phyloP scores from a whole-genome alignment of 306 rosid genomes.

The Fagus crenata region DNA sequence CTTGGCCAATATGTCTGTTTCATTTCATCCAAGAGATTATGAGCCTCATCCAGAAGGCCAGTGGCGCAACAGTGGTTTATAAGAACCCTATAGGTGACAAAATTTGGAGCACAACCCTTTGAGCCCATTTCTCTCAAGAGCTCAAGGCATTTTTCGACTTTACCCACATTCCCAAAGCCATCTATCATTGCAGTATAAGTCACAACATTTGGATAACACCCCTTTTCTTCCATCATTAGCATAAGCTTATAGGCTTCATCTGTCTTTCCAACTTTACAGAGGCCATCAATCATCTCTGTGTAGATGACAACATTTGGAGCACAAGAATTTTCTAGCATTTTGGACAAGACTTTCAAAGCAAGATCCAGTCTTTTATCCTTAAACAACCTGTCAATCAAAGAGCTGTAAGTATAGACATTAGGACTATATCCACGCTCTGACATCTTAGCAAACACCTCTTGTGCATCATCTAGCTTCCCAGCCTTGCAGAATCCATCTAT shows the following conservation, averaged over 20 bases:
- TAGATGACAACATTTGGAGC: slow-evolving; percentile 83
- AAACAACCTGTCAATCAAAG: slow-evolving; percentile 72
- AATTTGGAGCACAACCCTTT: slow-evolving; percentile 87
- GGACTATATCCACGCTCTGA: slow-evolving; percentile 69
- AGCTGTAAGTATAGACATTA: slow-evolving; percentile 73
- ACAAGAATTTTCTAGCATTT: slow-evolving; percentile 76
- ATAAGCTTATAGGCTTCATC: slow-evolving; percentile 80
- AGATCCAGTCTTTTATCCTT: slow-evolving; percentile 77
- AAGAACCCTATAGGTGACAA: slow-evolving; percentile 75
- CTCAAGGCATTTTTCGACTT: slow-evolving; percentile 65
- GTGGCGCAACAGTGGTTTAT: slow-evolving; percentile 71
- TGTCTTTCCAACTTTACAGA: slow-evolving; percentile 71
- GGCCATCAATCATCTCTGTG: slow-evolving; percentile 88
- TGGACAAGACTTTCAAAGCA: slow-evolving; percentile 72
- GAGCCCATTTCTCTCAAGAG: slow-evolving; percentile 72
- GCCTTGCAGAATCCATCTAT: slow-evolving; percentile 84
- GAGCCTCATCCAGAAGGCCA: slow-evolving; percentile 76
- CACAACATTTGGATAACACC: slow-evolving; percentile 77
- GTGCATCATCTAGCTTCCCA: slow-evolving; percentile 78
- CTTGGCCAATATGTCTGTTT: slow-evolving; percentile 84
- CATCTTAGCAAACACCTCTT: slow-evolving; percentile 74
- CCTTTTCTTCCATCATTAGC: slow-evolving; percentile 85
- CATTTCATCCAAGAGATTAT: slow-evolving; percentile 77
- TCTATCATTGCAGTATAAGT: slow-evolving; percentile 90
- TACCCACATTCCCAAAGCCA: slow-evolving; percentile 75